A percentile compares a stretch with the other conserved stretches of the same genome.
Evolutionary conservation across 768 basidiomycete genomes (phyloP).

Genomic region (Suillus subalutaceus): DNA sequence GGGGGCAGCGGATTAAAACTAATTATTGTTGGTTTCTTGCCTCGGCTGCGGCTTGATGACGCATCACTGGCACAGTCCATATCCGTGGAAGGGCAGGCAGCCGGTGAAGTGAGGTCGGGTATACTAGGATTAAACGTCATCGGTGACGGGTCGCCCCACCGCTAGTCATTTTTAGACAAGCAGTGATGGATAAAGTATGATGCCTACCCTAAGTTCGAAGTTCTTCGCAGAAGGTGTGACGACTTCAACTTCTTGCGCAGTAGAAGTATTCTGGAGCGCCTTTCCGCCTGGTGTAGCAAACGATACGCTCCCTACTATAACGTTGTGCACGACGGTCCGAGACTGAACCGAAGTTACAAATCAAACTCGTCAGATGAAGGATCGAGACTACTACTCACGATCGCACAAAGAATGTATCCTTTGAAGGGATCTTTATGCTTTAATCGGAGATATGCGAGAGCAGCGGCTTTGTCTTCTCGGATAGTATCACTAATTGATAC

Average conservation of each 20-base stretch:
- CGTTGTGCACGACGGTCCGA: slow-evolving; percentile 73
- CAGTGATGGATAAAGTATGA: slow-evolving; percentile 9
- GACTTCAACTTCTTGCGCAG: slow-evolving; percentile 80
- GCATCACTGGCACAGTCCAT: slow-evolving; percentile 8
- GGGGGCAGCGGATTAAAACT: slow-evolving; percentile 65
- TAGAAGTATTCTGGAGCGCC: slow-evolving; percentile 79
- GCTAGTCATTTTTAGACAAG: slow-evolving; percentile 38
- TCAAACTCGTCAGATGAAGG: neutral
- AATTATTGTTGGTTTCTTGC: slow-evolving; percentile 32
- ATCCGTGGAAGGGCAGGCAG: neutral
- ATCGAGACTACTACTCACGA: slow-evolving; percentile 50
- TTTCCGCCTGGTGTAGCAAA: slow-evolving; percentile 76
- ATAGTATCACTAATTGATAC: slow-evolving; percentile 64
- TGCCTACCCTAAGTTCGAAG: slow-evolving; percentile 55
- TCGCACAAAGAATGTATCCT: slow-evolving; percentile 73
- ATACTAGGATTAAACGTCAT: slow-evolving; percentile 54
- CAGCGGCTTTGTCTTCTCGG: slow-evolving; percentile 77
- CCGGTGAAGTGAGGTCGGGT: slow-evolving; percentile 25
- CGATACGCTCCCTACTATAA: slow-evolving; percentile 77
- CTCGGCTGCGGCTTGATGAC: slow-evolving; percentile 5
- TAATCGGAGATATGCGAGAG: slow-evolving; percentile 76
- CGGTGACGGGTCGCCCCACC: slow-evolving; percentile 71
- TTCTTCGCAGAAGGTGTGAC: slow-evolving; percentile 61
- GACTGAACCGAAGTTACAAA: slow-evolving; percentile 35
- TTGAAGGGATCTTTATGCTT: slow-evolving; percentile 79